Percentiles rank a stretch among this genome's conserved stretches.
Evolutionary conservation across 805 yeast genomes (phyloP).

Genomic region (Starmerella bacillaris): DNA sequence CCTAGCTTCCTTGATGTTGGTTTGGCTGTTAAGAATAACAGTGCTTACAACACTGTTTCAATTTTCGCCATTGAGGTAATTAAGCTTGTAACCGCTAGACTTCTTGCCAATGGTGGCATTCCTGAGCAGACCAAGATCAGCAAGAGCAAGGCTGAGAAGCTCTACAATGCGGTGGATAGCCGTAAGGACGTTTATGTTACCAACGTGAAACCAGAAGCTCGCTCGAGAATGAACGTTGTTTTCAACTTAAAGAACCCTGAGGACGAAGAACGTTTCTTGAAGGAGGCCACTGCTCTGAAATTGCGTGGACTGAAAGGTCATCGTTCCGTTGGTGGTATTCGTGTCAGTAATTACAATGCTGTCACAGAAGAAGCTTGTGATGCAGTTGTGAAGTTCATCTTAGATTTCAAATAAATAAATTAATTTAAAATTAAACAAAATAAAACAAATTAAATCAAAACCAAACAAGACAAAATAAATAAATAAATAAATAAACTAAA

Average conservation of each 20-base stretch:
- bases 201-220: slow-evolving; percentile 43
- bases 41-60: slow-evolving; percentile 91
- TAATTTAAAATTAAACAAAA: too few relatives aligned
- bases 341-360: slow-evolving; percentile 87
- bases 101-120: slow-evolving; percentile 59
- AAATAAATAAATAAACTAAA: too few relatives aligned
- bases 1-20: slow-evolving; percentile 87
- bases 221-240: slow-evolving; percentile 87
- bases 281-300: slow-evolving; percentile 40
- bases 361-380: slow-evolving; percentile 32
- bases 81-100: slow-evolving; percentile 51
- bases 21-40: slow-evolving; percentile 68
- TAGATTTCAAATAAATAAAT: slow-evolving; percentile 8
- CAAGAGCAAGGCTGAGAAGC: slow-evolving; percentile 38
- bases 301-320: slow-evolving; percentile 84
- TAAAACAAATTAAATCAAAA: too few relatives aligned
- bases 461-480: too few relatives aligned
- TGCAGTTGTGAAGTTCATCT: slow-evolving; percentile 9
- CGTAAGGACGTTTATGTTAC: slow-evolving; percentile 46
- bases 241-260: slow-evolving; percentile 55
- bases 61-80: slow-evolving; percentile 79
- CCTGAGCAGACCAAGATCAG: slow-evolving; percentile 40
- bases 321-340: slow-evolving; percentile 91
- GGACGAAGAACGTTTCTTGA: slow-evolving; percentile 48
- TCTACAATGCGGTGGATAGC: slow-evolving; percentile 50